Evolutionary conservation across 1,284 basidiomycete genomes (phyloP).

Genomic region (Chondrostereum purpureum): DNA sequence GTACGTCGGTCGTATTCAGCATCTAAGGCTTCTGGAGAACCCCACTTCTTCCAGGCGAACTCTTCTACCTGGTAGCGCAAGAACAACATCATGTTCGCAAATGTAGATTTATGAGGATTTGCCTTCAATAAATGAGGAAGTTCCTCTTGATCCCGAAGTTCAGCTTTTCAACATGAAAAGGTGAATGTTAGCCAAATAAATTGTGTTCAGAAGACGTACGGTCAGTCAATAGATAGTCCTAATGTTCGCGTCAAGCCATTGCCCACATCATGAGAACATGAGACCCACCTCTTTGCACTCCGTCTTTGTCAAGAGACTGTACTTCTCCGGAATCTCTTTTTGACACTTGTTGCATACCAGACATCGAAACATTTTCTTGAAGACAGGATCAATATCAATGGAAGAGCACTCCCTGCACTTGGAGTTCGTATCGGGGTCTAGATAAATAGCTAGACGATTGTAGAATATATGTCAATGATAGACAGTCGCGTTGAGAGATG

Average conservation of each 20-base stretch:
- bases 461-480: too few relatives aligned
- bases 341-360: constrained; percentile 88
- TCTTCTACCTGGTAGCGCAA: constrained; percentile 91
- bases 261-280: background rate
- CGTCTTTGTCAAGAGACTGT: constrained; percentile 94
- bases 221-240: constrained; percentile 91
- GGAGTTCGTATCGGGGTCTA: constrained; percentile 68
- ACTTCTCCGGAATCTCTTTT: constrained; percentile 84
- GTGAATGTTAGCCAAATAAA: background rate
- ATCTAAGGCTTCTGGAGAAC: constrained; percentile 86
- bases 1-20: constrained; percentile 79
- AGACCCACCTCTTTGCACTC: constrained; percentile 87
- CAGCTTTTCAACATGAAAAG: constrained; percentile 44
- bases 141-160: constrained; percentile 86
- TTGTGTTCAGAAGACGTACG: constrained; percentile 38
- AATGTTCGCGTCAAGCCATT: constrained; percentile 2
- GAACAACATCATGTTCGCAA: constrained; percentile 99
- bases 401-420: constrained; percentile 80
- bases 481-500: background rate
- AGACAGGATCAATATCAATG: constrained; percentile 80
- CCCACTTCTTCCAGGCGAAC: constrained; percentile 98
- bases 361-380: constrained; percentile 76
- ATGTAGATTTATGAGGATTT: constrained; percentile 96
- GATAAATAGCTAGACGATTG: constrained; percentile 67
- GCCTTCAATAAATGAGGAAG: constrained; percentile 93